phyloP scores from a whole-genome alignment of 148 eudicot genomes.

The Nepenthes gracilis region DNA sequence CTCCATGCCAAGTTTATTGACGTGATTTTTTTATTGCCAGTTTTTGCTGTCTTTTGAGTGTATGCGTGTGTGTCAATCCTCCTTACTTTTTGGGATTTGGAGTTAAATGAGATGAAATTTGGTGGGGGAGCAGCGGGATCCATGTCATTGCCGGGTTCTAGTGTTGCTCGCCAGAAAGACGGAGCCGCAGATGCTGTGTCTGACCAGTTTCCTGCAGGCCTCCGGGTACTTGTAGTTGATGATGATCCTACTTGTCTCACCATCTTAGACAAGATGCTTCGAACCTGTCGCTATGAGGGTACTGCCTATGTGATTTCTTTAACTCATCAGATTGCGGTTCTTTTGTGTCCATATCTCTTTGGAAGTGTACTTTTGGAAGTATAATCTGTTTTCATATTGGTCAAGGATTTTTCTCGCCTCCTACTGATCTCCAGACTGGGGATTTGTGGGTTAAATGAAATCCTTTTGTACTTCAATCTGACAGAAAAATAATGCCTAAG shows the following conservation, averaged over 20 bases:
- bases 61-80: neutral
- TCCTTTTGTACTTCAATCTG: too few species aligned
- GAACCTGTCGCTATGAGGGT: conserved; percentile 77
- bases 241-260: conserved; percentile 94
- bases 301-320: neutral
- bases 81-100: neutral
- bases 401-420: too few species aligned
- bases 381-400: too few species aligned
- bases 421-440: too few species aligned
- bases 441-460: too few species aligned
- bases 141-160: conserved; percentile 38
- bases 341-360: too few species aligned
- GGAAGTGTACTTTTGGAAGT: too few species aligned
- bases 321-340: too few species aligned
- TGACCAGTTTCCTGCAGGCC: conserved; percentile 83
- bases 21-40: neutral
- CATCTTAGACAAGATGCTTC: conserved; percentile 91
- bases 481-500: too few species aligned
- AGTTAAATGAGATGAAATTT: conserved; percentile 45
- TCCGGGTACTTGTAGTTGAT: conserved; percentile 88
- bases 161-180: conserved; percentile 31
- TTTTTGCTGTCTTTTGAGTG: neutral
- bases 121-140: conserved; percentile 42
- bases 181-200: conserved; percentile 21
- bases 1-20: neutral